Percentiles rank a stretch among this genome's conserved stretches.
Conservation (phyloP, 83 land plant species). For the Picea mariana region DNA sequence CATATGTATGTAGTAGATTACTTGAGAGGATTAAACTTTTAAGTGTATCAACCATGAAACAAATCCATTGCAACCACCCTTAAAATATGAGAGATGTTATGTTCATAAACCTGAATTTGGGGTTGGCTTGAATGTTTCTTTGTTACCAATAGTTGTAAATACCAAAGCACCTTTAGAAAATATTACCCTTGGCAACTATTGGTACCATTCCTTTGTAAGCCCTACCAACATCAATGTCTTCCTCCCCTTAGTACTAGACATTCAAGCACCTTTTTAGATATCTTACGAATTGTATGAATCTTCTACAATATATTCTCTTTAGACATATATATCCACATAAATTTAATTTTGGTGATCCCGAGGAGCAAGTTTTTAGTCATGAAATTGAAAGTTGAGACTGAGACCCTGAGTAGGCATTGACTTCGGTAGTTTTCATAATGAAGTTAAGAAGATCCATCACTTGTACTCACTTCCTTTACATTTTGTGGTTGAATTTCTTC, state of each 20-base stretch:
- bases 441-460: constrained; percentile 90
- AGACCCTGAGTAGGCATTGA: constrained; percentile 32
- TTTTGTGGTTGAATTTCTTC: constrained; percentile 25
- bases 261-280: constrained; percentile 94
- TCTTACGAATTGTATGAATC: constrained; percentile 95
- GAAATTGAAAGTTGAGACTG: constrained; percentile 34
- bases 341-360: constrained; percentile 79
- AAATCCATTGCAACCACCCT: constrained; percentile 98
- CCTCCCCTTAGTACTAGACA: constrained; percentile 98
- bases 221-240: constrained; percentile 99
- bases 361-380: constrained; percentile 34
- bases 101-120: constrained; percentile 98
- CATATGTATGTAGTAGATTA: no score
- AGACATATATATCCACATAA: constrained; percentile 82
- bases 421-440: constrained; percentile 67
- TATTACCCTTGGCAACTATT: constrained; percentile 83
- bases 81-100: constrained; percentile 98
- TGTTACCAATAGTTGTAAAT: constrained; percentile 98
- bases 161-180: constrained; percentile 96
- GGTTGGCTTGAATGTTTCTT: constrained; percentile 94
- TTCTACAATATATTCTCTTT: constrained; percentile 96
- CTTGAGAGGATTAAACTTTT: no score
- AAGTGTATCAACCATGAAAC: constrained; percentile 61
- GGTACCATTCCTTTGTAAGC: constrained; percentile 98
- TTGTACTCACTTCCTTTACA: constrained; percentile 41